Evolutionary conservation across 1,139 yeast species (phyloP).

Genomic region (Geotrichum australiense): DNA sequence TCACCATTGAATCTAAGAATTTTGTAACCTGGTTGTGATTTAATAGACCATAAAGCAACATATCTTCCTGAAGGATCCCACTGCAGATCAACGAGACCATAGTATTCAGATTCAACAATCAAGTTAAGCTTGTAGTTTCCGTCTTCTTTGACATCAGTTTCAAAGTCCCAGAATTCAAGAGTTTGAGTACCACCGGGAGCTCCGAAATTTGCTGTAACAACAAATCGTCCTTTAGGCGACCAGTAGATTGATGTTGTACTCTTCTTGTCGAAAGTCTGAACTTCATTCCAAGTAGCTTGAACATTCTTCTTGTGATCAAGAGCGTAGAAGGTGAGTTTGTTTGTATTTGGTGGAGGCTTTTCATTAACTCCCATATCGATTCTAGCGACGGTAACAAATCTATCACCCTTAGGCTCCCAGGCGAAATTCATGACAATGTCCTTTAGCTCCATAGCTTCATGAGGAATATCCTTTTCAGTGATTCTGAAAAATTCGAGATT

Average conservation of each 20-base stretch:
- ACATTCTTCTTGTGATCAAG: slow-evolving; percentile 52
- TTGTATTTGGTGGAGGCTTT: slow-evolving; percentile 52
- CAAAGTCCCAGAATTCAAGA: slow-evolving; percentile 75
- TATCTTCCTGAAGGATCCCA: slow-evolving; percentile 98
- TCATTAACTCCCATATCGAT: slow-evolving; percentile 38
- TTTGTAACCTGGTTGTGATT: slow-evolving; percentile 85
- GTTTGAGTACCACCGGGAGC: slow-evolving; percentile 45
- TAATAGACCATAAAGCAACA: slow-evolving; percentile 74
- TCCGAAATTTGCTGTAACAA: slow-evolving; percentile 66
- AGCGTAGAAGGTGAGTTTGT: slow-evolving; percentile 73
- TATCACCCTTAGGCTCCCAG: slow-evolving; percentile 92
- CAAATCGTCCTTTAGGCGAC: slow-evolving; percentile 93
- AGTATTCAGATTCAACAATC: slow-evolving; percentile 56
- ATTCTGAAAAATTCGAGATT: slow-evolving; percentile 89
- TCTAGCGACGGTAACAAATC: slow-evolving; percentile 70
- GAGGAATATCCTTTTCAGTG: slow-evolving; percentile 85
- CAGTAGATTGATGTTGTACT: slow-evolving; percentile 70
- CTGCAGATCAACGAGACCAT: slow-evolving; percentile 74
- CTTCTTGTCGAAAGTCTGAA: slow-evolving; percentile 54
- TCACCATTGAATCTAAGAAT: slow-evolving; percentile 80
- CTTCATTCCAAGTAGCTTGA: slow-evolving; percentile 51
- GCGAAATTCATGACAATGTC: slow-evolving; percentile 84
- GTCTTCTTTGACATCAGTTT: slow-evolving; percentile 46
- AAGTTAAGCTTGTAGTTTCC: slow-evolving; percentile 55
- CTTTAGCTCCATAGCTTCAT: slow-evolving; percentile 87